Evolutionary conservation across 2,329 filamentous ascomycete species (phyloP).

Genomic region (Calonectria pseudoturangicola): DNA sequence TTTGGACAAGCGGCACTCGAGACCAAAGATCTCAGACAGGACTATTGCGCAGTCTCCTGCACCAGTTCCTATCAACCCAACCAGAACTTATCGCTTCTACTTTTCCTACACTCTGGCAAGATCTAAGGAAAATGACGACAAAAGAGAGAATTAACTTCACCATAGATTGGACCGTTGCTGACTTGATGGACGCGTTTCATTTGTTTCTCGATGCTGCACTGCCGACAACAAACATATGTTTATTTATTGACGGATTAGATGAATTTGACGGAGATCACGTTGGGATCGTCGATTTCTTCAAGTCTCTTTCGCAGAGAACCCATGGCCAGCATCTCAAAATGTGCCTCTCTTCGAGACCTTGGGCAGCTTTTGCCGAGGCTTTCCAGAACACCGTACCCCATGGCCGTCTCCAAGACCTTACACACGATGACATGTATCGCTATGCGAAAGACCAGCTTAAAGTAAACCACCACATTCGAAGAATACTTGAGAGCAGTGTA

Average conservation of each 20-base stretch:
- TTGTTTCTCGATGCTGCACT: slow-evolving; percentile 49
- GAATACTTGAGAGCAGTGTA: slow-evolving; percentile 36
- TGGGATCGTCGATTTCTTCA: slow-evolving; percentile 55
- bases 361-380: slow-evolving; percentile 53
- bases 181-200: slow-evolving; percentile 54
- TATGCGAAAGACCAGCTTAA: slow-evolving; percentile 52
- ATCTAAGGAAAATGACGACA: slow-evolving; percentile 53
- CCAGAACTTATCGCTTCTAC: slow-evolving; percentile 49
- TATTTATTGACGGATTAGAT: slow-evolving; percentile 59
- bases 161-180: slow-evolving; percentile 56
- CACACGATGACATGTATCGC: slow-evolving; percentile 52
- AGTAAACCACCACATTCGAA: slow-evolving; percentile 40
- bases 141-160: slow-evolving; percentile 56
- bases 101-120: slow-evolving; percentile 57
- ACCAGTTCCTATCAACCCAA: slow-evolving; percentile 58
- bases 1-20: slow-evolving; percentile 65
- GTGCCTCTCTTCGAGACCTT: slow-evolving; percentile 59
- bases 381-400: slow-evolving; percentile 54
- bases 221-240: slow-evolving; percentile 50
- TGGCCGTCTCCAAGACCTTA: slow-evolving; percentile 54
- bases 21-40: slow-evolving; percentile 62
- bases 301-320: slow-evolving; percentile 42
- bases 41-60: slow-evolving; percentile 60
- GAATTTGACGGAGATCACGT: slow-evolving; percentile 59
- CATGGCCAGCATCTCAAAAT: slow-evolving; percentile 53